Evolutionary conservation across 441 rosid genomes (phyloP).

Genomic region (Iberis amara): DNA sequence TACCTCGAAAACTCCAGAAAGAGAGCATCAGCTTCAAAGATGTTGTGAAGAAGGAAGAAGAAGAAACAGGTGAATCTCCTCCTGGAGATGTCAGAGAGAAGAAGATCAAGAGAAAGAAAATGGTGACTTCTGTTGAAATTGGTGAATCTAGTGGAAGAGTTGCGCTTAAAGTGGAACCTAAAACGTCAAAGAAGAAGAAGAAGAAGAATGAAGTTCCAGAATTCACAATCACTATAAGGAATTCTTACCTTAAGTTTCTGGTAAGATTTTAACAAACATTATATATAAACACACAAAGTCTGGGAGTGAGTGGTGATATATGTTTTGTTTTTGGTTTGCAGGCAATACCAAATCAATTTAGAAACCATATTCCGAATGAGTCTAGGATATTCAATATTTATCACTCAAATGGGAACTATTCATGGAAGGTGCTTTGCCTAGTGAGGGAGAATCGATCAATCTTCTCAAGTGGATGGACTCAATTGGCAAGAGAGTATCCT

Average conservation of each 20-base stretch:
- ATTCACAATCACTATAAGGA: constrained; percentile 21
- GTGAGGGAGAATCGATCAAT: constrained; percentile 5
- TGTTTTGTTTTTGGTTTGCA: not conserved
- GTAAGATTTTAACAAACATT: constrained; percentile 7
- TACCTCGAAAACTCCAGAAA: too few relatives aligned
- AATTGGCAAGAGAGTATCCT: constrained; percentile 10
- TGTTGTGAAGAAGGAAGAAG: too few relatives aligned
- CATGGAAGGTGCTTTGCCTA: constrained; percentile 23
- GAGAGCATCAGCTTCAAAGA: too few relatives aligned
- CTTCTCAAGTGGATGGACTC: not conserved
- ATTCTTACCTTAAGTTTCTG: constrained; percentile 16
- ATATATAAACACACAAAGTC: too few relatives aligned
- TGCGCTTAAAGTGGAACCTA: not conserved
- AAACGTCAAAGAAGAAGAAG: not conserved
- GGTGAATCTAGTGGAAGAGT: constrained; percentile 3
- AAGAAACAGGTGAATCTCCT: too few relatives aligned
- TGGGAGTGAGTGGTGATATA: not conserved
- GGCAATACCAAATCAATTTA: constrained; percentile 23
- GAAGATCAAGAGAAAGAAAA: too few relatives aligned
- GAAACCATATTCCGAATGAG: not conserved
- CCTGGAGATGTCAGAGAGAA: not conserved
- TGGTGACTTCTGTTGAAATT: not conserved
- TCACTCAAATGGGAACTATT: constrained; percentile 6
- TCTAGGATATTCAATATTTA: not conserved
- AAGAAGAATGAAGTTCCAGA: not conserved